Base-by-base conservation (phyloP, 2,329 filamentous ascomycete species). In the Sclerotinia glacialis region DNA sequence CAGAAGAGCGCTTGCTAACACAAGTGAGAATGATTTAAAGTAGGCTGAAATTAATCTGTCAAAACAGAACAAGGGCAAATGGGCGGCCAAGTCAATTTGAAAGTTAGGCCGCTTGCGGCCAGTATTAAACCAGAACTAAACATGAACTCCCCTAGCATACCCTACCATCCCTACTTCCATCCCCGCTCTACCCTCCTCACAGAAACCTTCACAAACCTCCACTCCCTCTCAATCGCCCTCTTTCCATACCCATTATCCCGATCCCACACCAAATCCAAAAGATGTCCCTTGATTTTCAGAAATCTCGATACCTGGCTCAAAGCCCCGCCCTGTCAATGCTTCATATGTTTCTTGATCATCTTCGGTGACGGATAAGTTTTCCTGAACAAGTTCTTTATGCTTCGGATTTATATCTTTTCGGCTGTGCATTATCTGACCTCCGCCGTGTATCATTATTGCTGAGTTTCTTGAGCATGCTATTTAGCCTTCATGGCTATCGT, bases 301-400 rank as follows among this genome's bases (percentile, higher is more conserved):
- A 42, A 67, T 1, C 52, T 42, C 44, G 28, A 68, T 23, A 3
- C 23, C 64, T 16, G 63, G n/a, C 5, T 47, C 5, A n/a, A 73
- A 64, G 3, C 70, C 72, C 5, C 68, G 46, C 67, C 71, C 71
- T 69, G 46, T 31, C 42, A 77, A 26, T 1, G 68, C 72, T 11
- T 73, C 59, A 26, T 49, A 60, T 11, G 71, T 76, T 12, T 71
- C 47, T 42, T 72, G 66, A 54, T 79, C 76, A 56, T 79, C 78
- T 0, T 67, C 59, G 31, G 5, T 34, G 31, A n/a, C n/a, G n/a
- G n/a, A n/a, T n/a, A n/a, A n/a, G n/a, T n/a, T n/a, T n/a, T n/a
- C n/a, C n/a, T n/a, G n/a, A n/a, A n/a, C n/a, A n/a, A n/a, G n/a
- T n/a, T n/a, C n/a, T n/a, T n/a, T n/a, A n/a, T n/a, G n/a, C n/a